Percentiles rank a stretch among this genome's conserved stretches.
These are phyloP conservation scores for Coemansia sp. DNA, from an alignment of 192 early-diverging fungal species.

Conservation along the genomic window DNA sequence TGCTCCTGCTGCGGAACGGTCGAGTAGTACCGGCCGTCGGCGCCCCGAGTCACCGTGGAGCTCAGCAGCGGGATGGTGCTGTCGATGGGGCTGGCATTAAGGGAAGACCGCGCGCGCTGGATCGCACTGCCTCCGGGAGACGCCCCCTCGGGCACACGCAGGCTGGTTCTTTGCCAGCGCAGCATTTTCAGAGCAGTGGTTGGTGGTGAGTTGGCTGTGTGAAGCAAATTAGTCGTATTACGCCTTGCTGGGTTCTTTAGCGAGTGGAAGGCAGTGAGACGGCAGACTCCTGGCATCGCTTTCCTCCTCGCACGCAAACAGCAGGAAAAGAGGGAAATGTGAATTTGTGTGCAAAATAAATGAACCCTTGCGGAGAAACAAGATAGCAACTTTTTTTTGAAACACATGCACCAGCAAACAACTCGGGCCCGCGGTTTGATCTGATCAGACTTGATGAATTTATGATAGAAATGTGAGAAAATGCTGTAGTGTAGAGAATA, in stretches of 20 bases:
- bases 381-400: too few species aligned
- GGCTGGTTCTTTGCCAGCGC: background rate
- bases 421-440: too few species aligned
- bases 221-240: background rate
- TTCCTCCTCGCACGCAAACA: too few species aligned
- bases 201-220: too few species aligned
- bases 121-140: background rate
- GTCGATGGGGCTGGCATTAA: background rate
- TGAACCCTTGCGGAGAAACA: too few species aligned
- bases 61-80: background rate
- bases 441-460: too few species aligned
- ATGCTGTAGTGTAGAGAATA: background rate
- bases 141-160: background rate
- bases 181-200: background rate
- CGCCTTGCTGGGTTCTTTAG: background rate
- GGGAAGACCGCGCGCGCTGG: background rate
- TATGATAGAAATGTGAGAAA: too few species aligned
- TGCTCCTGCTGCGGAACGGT: slow-evolving; percentile 1
- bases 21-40: slow-evolving; percentile 43
- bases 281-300: background rate
- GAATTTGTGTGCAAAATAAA: too few species aligned
- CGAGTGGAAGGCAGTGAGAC: background rate
- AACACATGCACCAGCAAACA: too few species aligned
- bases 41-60: slow-evolving; percentile 10
- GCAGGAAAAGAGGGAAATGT: too few species aligned